Evolutionary conservation across 768 basidiomycete species (phyloP), one percentile per base, ranked within the genome.

Genomic region (Amanita muscaria): DNA sequence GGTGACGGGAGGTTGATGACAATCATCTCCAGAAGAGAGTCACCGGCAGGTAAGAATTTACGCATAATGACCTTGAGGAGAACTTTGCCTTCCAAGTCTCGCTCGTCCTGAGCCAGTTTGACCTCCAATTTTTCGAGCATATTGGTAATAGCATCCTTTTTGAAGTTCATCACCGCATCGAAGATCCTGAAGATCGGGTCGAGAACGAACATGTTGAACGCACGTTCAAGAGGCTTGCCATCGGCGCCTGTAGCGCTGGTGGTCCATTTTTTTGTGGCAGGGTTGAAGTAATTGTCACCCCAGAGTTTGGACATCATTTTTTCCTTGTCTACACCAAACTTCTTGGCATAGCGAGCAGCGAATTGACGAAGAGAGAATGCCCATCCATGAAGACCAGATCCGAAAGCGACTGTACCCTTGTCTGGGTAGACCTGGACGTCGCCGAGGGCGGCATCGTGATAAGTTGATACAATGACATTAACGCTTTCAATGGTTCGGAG

Each of bases 251-350:
- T 67, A 51, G 64, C 49, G 63, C 83, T 87, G 40, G 87, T 90
- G 15, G 89, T 77, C 96, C 96, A 98, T 69, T 99, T 99, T 66
- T 81, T 81, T 30, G 93, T 97, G 43, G 80, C 74, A 45, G 93
- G 88, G 76, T 98, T 99, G 79, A 98, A 98, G 75, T 72, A 99
- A 75, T 97, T 97, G 76, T 99, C 96, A 43, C 96, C 96, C 96
- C 96, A 99, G 37, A 99, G 80, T 70, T 87, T 93, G 49, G 65
- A 56, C 86, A 99, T 94, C 80, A 99, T 90, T 79, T 98, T 98
- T 53, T 88, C 86, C 72, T 93, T 93, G 70, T 93, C 88, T 15
- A 97, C 93, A 79, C 93, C 92, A 58, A 99, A 99, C 68, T 90
- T 97, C 78, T 97, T 98, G 53, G 88, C 77, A 67, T 99, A 99